These are phyloP conservation scores for Dactylellina sp. DNA, from an alignment of 2,329 filamentous ascomycete genomes.

Conservation along the genomic window DNA sequence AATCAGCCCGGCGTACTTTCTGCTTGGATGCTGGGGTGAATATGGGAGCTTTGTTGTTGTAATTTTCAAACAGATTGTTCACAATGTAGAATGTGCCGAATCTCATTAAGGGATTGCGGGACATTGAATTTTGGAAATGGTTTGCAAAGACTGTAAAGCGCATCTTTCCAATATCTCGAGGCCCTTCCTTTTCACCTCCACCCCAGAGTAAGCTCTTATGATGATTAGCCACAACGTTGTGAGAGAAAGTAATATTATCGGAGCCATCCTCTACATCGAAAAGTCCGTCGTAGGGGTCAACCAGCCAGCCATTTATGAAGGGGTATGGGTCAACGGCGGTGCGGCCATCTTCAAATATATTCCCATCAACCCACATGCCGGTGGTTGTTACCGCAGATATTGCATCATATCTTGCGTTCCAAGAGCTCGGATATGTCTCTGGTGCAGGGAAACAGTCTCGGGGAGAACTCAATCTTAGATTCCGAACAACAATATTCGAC, in stretches of 20 bases:
- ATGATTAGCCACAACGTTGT: slow-evolving; percentile 57
- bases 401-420: slow-evolving; percentile 58
- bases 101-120: slow-evolving; percentile 57
- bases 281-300: slow-evolving; percentile 54
- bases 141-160: slow-evolving; percentile 57
- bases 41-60: slow-evolving; percentile 53
- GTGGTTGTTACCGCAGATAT: slow-evolving; percentile 55
- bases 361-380: slow-evolving; percentile 57
- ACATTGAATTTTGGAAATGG: slow-evolving; percentile 56
- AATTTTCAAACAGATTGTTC: slow-evolving; percentile 56
- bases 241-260: slow-evolving; percentile 58
- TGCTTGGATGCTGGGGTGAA: slow-evolving; percentile 22
- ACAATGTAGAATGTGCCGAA: slow-evolving; percentile 58
- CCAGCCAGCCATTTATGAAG: slow-evolving; percentile 51
- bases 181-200: slow-evolving; percentile 57
- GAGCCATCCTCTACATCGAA: slow-evolving; percentile 58
- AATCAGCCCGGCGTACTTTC: slow-evolving; percentile 17
- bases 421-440: slow-evolving; percentile 54
- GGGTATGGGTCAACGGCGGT: slow-evolving; percentile 42
- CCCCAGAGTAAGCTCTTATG: slow-evolving; percentile 57
- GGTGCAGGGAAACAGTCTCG: slow-evolving; percentile 57
- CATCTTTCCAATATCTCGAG: slow-evolving; percentile 58
- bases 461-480: slow-evolving; percentile 52
- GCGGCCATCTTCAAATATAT: slow-evolving; percentile 54
- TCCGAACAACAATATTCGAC: slow-evolving; percentile 56